Percentiles rank a stretch among this genome's conserved stretches.
Evolutionary conservation across 78 protist genomes (phyloP).

Genomic region (Guillardia theta): DNA sequence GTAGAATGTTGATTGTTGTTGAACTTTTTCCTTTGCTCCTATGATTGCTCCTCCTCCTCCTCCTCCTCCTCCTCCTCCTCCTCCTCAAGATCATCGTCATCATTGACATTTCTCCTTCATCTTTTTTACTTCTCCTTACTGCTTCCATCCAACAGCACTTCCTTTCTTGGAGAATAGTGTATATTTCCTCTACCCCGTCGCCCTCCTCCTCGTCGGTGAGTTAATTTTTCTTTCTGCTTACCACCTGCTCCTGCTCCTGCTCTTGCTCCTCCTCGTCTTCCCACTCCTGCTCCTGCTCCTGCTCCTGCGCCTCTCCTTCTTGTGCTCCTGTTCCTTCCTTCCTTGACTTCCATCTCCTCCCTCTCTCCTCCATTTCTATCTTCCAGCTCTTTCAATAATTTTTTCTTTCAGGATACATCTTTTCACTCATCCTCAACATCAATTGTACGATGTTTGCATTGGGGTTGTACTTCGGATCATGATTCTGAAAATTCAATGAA

Average conservation of each 20-base stretch:
- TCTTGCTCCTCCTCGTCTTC: too few species aligned
- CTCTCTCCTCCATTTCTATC: too few species aligned
- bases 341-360: too few species aligned
- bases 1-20: not conserved
- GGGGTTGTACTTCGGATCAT: not conserved
- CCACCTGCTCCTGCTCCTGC: too few species aligned
- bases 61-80: not conserved
- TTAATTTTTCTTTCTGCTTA: not conserved
- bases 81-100: not conserved
- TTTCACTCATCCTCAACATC: not conserved
- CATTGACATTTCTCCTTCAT: not conserved
- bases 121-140: not conserved
- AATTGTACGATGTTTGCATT: not conserved
- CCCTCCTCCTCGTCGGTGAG: not conserved
- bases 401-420: too few species aligned
- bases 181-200: conserved; percentile 71
- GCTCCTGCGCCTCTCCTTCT: too few species aligned
- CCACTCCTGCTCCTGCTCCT: too few species aligned
- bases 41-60: not conserved
- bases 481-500: too few species aligned
- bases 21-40: not conserved
- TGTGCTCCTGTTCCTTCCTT: too few species aligned
- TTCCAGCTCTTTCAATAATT: too few species aligned
- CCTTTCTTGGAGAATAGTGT: conserved; percentile 75
- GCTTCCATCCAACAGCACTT: conserved; percentile 47